Evolutionary conservation across 1,284 basidiomycete species (phyloP), one percentile per base, ranked within the genome.

Genomic region (Trichosporon sp.): DNA sequence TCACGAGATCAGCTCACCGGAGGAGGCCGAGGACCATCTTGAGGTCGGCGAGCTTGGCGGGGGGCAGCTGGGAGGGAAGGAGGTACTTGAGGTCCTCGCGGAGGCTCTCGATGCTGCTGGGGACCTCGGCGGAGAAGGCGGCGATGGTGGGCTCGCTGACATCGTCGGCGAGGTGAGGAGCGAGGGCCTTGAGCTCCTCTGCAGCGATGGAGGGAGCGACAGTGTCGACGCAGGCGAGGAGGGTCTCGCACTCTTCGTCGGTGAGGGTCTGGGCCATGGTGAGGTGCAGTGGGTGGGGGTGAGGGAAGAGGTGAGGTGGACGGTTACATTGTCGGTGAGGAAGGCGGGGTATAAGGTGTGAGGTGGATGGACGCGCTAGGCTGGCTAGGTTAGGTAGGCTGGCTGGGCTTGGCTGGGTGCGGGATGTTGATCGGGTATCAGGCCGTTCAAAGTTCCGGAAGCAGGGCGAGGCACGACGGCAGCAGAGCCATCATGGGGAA

Each of bases 151-250:
- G 43, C 16, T 19, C 21, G 66, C 38, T 40, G 31, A 72, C 65
- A 4, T 72, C 70, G 10, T 43, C 51, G 14, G 67, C 63, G 46
- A 71, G 66, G 11, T 26, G 21, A 14, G 75, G 69, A 7, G 70
- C 56, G 14, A 54, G 66, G 14, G 70, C 40, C 46, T 66, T 14
- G 65, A 73, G 71, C 35, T 74, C 54, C 16, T 67, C 68, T 40
- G 63, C 46, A 1, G 72, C 11, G 11, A 76, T 63, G 19, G 72
- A 31, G 7, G 74, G 76, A 48, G 75, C 61, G 70, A 76, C 66
- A 19, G 73, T 74, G 73, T 77, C 76, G 48, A 68, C 68, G 61
- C 73, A 68, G 61, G 75, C 70, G 56, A 74, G 43, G 38, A 76
- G 66, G 5, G 73, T 74, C 59, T 70, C 67, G 38, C 65, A 4